Base-by-base conservation (phyloP, 1,284 basidiomycete genomes). In the Phenoliferia sp. region DNA sequence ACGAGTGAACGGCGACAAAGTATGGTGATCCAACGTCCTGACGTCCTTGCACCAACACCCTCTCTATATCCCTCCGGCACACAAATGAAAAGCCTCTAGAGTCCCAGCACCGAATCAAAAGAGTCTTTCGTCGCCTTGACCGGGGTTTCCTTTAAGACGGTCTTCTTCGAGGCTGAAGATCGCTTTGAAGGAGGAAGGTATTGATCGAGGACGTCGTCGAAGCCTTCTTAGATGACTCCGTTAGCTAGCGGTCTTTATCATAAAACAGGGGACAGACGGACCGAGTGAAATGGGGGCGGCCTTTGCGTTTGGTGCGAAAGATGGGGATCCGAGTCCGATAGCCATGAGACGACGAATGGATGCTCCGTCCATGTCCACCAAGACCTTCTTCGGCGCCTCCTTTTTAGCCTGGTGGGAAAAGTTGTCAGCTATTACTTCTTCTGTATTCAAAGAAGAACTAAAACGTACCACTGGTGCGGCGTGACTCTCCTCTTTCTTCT, bases 161-260 rank as follows among this genome's bases (percentile, higher is more conserved):
- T 10, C 29, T 28, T 17, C 31, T 48, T 39, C 54, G 12, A 3
- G n/a, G 56, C 17, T 31, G 63, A 28, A 16, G 68, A 65, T 29
- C 64, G 67, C 31, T 63, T 58, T 28, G 65, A 19, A 28, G 62
- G 31, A 3, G 71, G 69, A 19, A 73, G 62, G 71, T 73, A 73
- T 39, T 73, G 63, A 35, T 71, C 67, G 59, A 73, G 59, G 56
- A 71, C 65, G 5, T 67, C 65, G 57, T 73, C 71, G 62, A 73
- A 73, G 36, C 66, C 71, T 72, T 10, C 17, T 29, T 32, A 26
- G 35, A 16, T 22, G 10, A 31, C 54, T 28, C 6, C 22, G 19
- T 3, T 26, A 19, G 22, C 15, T 2, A 9, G 33, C 36, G n/a
- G 19, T n/a, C n/a, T 19, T 19, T 12, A 17, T 15, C 19, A 19